A percentile compares a stretch with the other conserved stretches of the same genome.
phyloP scores from a whole-genome alignment of 2,329 filamentous ascomycete genomes.

The Fusarium devonianum region DNA sequence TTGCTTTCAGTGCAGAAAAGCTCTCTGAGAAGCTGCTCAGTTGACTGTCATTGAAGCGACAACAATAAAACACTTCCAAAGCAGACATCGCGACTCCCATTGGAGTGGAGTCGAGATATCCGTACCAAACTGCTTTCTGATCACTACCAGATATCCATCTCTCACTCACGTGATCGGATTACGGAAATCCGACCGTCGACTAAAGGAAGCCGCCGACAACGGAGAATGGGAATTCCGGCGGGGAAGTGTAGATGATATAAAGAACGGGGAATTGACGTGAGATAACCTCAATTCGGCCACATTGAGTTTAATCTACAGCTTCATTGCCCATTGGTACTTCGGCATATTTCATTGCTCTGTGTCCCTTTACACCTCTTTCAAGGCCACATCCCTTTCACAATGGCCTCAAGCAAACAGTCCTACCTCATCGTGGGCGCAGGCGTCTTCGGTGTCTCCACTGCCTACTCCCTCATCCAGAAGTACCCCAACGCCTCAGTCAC shows the following conservation, averaged over 20 bases:
- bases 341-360: neutral
- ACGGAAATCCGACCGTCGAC: neutral
- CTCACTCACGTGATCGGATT: neutral
- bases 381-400: constrained; percentile 8
- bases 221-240: neutral
- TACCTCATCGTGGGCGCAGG: constrained; percentile 70
- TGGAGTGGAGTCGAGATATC: too few species aligned
- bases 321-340: constrained; percentile 16
- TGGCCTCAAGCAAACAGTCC: constrained; percentile 41
- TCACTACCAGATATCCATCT: too few species aligned
- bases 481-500: constrained; percentile 60
- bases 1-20: too few species aligned
- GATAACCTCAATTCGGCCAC: constrained; percentile 12
- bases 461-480: constrained; percentile 65
- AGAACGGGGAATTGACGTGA: constrained; percentile 19
- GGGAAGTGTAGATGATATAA: constrained; percentile 1
- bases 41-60: too few species aligned
- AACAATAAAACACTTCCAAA: too few species aligned
- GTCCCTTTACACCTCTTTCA: neutral
- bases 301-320: neutral
- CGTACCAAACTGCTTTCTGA: too few species aligned
- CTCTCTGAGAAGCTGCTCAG: too few species aligned
- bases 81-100: too few species aligned
- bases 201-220: neutral
- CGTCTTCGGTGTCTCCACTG: constrained; percentile 71